Base-by-base conservation (phyloP, 176 grass and related monocot genomes). In the Pontederia crassipes region DNA sequence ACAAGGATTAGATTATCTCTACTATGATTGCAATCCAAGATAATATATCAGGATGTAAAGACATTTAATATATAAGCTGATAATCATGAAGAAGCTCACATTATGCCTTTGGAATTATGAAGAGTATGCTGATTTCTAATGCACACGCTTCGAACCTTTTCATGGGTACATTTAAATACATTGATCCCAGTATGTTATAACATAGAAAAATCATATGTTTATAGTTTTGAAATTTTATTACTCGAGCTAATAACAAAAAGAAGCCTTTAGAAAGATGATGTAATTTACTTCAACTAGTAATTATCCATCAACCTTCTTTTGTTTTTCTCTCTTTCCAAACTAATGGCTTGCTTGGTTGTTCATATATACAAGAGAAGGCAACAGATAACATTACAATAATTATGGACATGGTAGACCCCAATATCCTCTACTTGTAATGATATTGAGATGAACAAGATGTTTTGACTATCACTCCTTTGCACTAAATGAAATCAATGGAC, bases 221-320 rank as follows among this genome's bases (percentile, higher is more conserved):
- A 95, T 67, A 95, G 86, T 66, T 95, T 89, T 2, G 90, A 86
- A 13, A 72, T 90, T 1, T 80, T 95, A 57, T 59, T 96, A 60
- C 66, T 96, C 1, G 91, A 96, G 78, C 48, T 96, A 64, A 72
- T 96, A 16, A 96, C 86, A 8, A 86, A 17, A 87, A 83, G 57
- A 96, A 75, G 16, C 71, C 91, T 0, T 86, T 96, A 1, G 86
- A 96, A 26, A 84, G 87, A 10, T 83, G 90, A 60, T 96, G 80
- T 62, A 96, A 96, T 75, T 78, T 96, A 11, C 91, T 85, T 81
- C 83, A 96, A 55, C 57, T 90, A 86, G 91, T 96, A 96, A 79
- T 48, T 49, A 50, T 67, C 61, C 17, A 59, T 69, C 26, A 71
- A 58, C 59, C 17, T 14, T 52, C 14, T 12, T 14, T 15, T 10